Conservation (phyloP, 805 yeast species). For the Schizosaccharomyces osmophilus region DNA sequence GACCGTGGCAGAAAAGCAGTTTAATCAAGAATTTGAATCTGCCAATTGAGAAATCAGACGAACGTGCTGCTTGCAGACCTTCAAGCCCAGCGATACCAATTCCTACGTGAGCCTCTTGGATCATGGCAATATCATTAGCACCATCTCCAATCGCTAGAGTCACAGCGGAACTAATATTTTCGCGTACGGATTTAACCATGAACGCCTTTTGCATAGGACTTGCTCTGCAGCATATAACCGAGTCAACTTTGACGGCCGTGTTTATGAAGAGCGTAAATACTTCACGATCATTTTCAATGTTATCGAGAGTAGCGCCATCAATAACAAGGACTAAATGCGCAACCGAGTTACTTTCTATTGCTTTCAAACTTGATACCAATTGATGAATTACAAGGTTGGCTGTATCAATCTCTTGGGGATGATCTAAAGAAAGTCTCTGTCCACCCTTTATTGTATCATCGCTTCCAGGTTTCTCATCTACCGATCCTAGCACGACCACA, state of each 20-base stretch:
- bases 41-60: slow-evolving; percentile 85
- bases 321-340: slow-evolving; percentile 90
- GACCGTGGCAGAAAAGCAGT: slow-evolving; percentile 73
- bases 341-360: slow-evolving; percentile 42
- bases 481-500: slow-evolving; percentile 38
- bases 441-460: neutral
- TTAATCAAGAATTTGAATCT: slow-evolving; percentile 73
- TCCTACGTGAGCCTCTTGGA: slow-evolving; percentile 94
- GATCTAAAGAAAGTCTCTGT: neutral
- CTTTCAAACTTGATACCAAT: slow-evolving; percentile 20
- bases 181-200: slow-evolving; percentile 63
- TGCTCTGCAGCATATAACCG: slow-evolving; percentile 87
- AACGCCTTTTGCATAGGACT: slow-evolving; percentile 89
- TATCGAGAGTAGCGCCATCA: slow-evolving; percentile 70
- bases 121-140: slow-evolving; percentile 98
- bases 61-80: slow-evolving; percentile 87
- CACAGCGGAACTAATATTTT: slow-evolving; percentile 40
- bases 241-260: slow-evolving; percentile 64
- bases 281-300: slow-evolving; percentile 49
- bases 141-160: slow-evolving; percentile 97
- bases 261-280: slow-evolving; percentile 56
- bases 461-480: slow-evolving; percentile 8
- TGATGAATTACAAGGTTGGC: slow-evolving; percentile 51
- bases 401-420: slow-evolving; percentile 23
- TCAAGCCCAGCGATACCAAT: slow-evolving; percentile 93